phyloP scores from a whole-genome alignment of 768 basidiomycete species.

The Tricholoma saponaceum region DNA sequence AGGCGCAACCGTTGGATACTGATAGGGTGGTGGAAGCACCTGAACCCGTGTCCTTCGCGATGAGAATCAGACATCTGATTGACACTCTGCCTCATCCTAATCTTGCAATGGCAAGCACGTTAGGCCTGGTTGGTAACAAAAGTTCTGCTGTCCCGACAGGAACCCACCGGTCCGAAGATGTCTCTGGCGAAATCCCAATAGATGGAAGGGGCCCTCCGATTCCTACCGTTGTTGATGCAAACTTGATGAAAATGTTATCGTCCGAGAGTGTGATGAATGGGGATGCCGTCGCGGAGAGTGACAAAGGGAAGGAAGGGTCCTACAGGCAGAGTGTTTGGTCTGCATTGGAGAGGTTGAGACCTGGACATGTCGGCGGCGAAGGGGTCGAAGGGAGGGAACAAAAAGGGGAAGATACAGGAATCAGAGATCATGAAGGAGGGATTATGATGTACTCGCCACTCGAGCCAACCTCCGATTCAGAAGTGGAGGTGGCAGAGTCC shows the following conservation, averaged over 20 bases:
- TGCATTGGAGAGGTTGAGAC: slow-evolving; percentile 47
- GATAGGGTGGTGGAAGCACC: slow-evolving; percentile 17
- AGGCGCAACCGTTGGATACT: background rate
- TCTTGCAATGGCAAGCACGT: slow-evolving; percentile 14
- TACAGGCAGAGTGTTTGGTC: slow-evolving; percentile 52
- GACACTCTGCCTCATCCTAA: slow-evolving; percentile 32
- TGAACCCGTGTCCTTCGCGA: slow-evolving; percentile 34
- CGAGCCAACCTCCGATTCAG: slow-evolving; percentile 54
- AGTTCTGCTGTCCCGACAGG: slow-evolving; percentile 11
- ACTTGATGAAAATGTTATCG: slow-evolving; percentile 47
- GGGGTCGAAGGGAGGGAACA: slow-evolving; percentile 14
- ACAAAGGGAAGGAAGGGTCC: slow-evolving; percentile 17
- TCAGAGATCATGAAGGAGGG: slow-evolving; percentile 44
- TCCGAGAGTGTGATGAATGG: slow-evolving; percentile 67
- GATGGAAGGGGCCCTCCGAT: slow-evolving; percentile 33
- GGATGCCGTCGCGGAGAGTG: slow-evolving; percentile 17
- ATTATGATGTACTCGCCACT: slow-evolving; percentile 79
- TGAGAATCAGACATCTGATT: slow-evolving; percentile 31
- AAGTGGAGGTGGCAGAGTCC: slow-evolving; percentile 66
- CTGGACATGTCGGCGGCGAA: background rate
- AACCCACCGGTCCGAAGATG: background rate
- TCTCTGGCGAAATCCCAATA: background rate
- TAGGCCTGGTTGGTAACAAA: slow-evolving; percentile 3
- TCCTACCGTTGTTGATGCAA: slow-evolving; percentile 41
- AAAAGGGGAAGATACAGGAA: slow-evolving; percentile 13